A percentile compares a stretch with the other conserved stretches of the same genome.
phyloP scores from a whole-genome alignment of 148 eudicot genomes.

The Silene conica region DNA sequence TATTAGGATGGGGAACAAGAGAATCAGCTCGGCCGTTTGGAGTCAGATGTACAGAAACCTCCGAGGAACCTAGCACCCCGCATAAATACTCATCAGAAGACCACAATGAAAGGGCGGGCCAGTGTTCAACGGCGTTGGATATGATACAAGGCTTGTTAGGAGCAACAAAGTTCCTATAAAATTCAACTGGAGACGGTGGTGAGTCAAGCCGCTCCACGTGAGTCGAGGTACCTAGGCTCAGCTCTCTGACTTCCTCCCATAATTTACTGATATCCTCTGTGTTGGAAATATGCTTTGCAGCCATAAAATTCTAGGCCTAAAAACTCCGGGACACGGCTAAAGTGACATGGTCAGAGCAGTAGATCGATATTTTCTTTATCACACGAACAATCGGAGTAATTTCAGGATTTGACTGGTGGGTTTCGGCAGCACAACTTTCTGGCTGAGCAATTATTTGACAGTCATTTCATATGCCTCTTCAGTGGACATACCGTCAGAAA shows the following conservation, averaged over 20 bases:
- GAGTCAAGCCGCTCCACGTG: slow-evolving; percentile 50
- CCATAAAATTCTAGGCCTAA: slow-evolving; percentile 16
- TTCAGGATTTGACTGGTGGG: background rate
- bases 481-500: background rate
- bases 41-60: slow-evolving; percentile 81
- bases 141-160: slow-evolving; percentile 87
- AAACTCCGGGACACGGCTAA: background rate
- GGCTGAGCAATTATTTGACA: background rate
- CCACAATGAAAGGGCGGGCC: slow-evolving; percentile 84
- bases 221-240: slow-evolving; percentile 56
- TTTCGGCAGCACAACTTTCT: background rate
- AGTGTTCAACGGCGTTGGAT: slow-evolving; percentile 70
- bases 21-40: slow-evolving; percentile 89
- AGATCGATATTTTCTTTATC: too few relatives aligned
- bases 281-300: slow-evolving; percentile 10
- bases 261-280: slow-evolving; percentile 35
- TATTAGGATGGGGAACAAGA: slow-evolving; percentile 48
- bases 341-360: background rate
- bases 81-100: slow-evolving; percentile 57
- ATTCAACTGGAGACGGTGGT: slow-evolving; percentile 75
- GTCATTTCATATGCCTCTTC: background rate
- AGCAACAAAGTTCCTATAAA: slow-evolving; percentile 68
- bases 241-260: slow-evolving; percentile 82
- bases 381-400: background rate
- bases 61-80: slow-evolving; percentile 41